phyloP scores from a whole-genome alignment of 768 basidiomycete genomes.

The Kwoniella sp. region DNA sequence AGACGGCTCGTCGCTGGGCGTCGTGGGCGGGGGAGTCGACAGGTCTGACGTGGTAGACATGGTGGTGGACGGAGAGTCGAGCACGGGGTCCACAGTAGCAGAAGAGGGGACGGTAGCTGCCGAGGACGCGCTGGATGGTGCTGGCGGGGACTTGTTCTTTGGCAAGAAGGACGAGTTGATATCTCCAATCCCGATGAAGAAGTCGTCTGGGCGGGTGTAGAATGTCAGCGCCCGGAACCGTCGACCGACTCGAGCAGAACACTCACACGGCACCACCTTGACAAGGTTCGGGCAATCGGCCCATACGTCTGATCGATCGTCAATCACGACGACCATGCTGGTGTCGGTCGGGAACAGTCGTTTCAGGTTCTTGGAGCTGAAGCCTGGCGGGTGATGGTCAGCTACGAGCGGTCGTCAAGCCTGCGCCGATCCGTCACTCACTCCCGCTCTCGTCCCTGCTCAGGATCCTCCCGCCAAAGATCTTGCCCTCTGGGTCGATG shows the following conservation, averaged over 20 bases:
- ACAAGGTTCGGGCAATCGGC: conserved; percentile 94
- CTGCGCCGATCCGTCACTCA: conserved; percentile 53
- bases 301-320: conserved; percentile 98
- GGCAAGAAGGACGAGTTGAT: conserved; percentile 85
- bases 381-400: conserved; percentile 54
- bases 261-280: conserved; percentile 89
- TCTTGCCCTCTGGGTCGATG: conserved; percentile 79
- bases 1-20: conserved; percentile 51
- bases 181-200: conserved; percentile 96
- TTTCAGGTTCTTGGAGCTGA: conserved; percentile 82
- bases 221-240: too few relatives aligned
- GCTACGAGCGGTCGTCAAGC: not conserved
- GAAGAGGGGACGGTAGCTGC: conserved; percentile 15
- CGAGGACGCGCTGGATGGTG: conserved; percentile 14
- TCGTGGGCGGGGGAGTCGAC: conserved; percentile 22
- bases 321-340: conserved; percentile 98
- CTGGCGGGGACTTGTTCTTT: conserved; percentile 44
- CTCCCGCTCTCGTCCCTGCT: conserved; percentile 96
- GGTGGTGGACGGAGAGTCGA: conserved; percentile 44
- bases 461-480: conserved; percentile 81
- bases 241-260: not conserved
- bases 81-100: not conserved
- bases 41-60: conserved; percentile 14
- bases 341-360: conserved; percentile 94
- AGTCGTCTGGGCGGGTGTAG: conserved; percentile 67